phyloP scores from a whole-genome alignment of 2,329 filamentous ascomycete species.

The Sarocladiaceae sp. region DNA sequence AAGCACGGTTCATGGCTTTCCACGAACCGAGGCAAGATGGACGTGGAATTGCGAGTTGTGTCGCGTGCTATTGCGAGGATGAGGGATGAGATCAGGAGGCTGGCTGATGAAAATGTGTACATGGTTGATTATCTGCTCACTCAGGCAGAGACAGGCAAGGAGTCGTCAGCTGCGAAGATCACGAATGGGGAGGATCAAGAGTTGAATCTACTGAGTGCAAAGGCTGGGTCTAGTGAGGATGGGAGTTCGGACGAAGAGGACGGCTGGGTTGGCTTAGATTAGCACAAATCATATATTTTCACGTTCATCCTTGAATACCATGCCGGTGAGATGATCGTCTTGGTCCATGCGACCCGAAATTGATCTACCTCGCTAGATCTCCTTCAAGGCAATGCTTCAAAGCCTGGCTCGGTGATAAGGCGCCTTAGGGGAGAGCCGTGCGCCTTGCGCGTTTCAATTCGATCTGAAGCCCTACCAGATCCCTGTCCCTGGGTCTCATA shows the following conservation, averaged over 20 bases:
- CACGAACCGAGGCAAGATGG: constrained; percentile 72
- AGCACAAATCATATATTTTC: constrained; percentile 17
- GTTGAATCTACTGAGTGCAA: constrained; percentile 27
- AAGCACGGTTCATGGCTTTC: constrained; percentile 83
- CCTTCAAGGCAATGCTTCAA: too few species aligned
- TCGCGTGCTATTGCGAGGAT: constrained; percentile 77
- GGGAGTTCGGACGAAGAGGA: constrained; percentile 29
- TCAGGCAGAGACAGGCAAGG: constrained; percentile 35
- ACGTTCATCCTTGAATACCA: neutral
- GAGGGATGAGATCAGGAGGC: constrained; percentile 72
- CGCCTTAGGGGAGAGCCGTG: too few species aligned
- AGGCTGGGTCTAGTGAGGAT: constrained; percentile 27
- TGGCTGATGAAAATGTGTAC: constrained; percentile 87
- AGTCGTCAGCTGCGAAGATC: constrained; percentile 17
- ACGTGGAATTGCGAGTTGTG: constrained; percentile 79
- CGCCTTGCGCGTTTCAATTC: too few species aligned
- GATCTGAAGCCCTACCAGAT: too few species aligned
- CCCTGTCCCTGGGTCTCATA: too few species aligned
- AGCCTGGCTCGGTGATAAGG: too few species aligned
- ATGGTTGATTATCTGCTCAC: constrained; percentile 76
- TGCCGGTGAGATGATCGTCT: too few species aligned
- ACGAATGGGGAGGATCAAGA: constrained; percentile 17
- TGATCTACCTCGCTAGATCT: too few species aligned
- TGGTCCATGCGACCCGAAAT: too few species aligned
- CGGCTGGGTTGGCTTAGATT: constrained; percentile 44